These are phyloP conservation scores for Ilex aquifolium DNA, from an alignment of 257 asterid genomes.

Conservation along the genomic window DNA sequence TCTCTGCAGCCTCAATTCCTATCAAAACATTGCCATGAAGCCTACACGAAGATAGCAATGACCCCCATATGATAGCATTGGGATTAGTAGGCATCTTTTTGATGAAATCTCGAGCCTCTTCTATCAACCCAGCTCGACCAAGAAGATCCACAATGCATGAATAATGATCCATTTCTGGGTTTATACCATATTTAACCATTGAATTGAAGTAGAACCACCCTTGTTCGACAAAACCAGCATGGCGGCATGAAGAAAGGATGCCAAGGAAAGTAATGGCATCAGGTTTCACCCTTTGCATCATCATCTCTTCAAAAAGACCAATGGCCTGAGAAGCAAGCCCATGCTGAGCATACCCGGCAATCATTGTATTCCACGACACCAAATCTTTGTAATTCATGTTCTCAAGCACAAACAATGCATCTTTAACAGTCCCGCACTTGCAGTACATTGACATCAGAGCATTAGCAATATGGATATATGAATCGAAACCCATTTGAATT, in stretches of 20 bases:
- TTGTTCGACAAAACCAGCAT: slow-evolving; percentile 28
- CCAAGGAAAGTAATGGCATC: slow-evolving; percentile 35
- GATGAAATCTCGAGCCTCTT: slow-evolving; percentile 66
- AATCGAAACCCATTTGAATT: slow-evolving; percentile 18
- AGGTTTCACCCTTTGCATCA: slow-evolving; percentile 20
- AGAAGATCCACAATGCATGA: slow-evolving; percentile 37
- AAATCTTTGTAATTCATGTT: slow-evolving; percentile 19
- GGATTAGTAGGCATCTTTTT: slow-evolving; percentile 63
- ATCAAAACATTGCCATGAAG: slow-evolving; percentile 61
- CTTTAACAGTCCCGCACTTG: slow-evolving; percentile 30
- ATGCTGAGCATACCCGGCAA: slow-evolving; percentile 30
- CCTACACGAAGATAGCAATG: slow-evolving; percentile 79
- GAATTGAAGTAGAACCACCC: slow-evolving; percentile 17
- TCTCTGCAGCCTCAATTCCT: slow-evolving; percentile 62
- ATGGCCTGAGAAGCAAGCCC: slow-evolving; percentile 28
- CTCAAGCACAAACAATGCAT: slow-evolving; percentile 20
- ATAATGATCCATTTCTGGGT: slow-evolving; percentile 27
- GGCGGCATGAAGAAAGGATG: slow-evolving; percentile 32
- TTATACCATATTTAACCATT: slow-evolving; percentile 14
- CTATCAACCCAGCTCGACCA: slow-evolving; percentile 82
- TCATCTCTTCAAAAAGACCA: slow-evolving; percentile 28
- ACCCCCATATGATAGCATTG: slow-evolving; percentile 82
- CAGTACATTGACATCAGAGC: slow-evolving; percentile 32
- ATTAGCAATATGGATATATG: slow-evolving; percentile 15
- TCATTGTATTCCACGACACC: slow-evolving; percentile 42